Base-by-base conservation (phyloP, 257 asterid genomes). In the Catharanthus roseus region DNA sequence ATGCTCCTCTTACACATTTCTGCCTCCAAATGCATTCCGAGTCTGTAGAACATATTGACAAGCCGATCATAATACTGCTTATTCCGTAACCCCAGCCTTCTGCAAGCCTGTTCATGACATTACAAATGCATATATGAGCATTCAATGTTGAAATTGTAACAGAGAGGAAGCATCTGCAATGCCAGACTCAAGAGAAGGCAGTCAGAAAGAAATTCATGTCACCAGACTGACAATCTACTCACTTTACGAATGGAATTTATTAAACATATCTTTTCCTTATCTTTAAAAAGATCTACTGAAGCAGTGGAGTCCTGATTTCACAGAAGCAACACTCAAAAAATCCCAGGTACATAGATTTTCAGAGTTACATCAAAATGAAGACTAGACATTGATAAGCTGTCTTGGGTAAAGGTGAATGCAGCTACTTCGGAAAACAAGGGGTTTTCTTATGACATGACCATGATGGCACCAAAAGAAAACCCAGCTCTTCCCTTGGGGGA, bases 31-130 rank as follows among this genome's bases (percentile, higher is more conserved):
- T 83, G 95, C 81, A 93, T 74, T 58, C 96, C 95, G 74, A 83
- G 87, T 78, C 90, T 89, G 70, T 87, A 68, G 62, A 82, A 78
- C 86, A 86, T 70, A 75, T 83, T 77, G 66, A 81, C 79, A 69
- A 85, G 83, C 66, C 96, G 82, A 65, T 70, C 86, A 76, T 85
- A 89, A 85, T 87, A 87, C 81, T 83, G 88, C 88, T 89, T 93
- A 64, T 70, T 77, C 80, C 87, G 78, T 70, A 93, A 65, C 26
- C 99, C 95, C 74, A 93, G 95, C 87, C 96, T 84, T 83, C 75
- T 78, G 73, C 86, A 86, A 42, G 84, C 88, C 98, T 93, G 88
- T 77, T 74, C 62, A 58, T 60, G 53, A 66, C 65, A 79, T 75
- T 28, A 56, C 50, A 65, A 82, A 21, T 49, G 71, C 34, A 39